Conservation (phyloP, 352 stramenopile species). For the Phytophthora rubi region DNA sequence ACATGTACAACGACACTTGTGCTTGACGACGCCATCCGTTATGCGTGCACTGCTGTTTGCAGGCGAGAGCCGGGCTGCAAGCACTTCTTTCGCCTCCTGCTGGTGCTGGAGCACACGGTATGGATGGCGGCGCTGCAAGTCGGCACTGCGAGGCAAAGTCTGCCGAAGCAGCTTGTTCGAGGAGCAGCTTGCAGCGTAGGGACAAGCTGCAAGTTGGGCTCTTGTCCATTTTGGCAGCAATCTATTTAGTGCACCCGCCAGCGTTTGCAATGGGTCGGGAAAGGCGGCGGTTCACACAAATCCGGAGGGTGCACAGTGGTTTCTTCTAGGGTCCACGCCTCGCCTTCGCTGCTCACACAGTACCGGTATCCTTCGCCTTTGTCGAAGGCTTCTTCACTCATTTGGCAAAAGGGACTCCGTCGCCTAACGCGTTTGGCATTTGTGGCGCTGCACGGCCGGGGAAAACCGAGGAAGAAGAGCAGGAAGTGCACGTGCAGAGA, state of each 20-base stretch:
- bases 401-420: conserved; percentile 22
- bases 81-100: conserved; percentile 22
- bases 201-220: background rate
- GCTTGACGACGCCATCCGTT: background rate
- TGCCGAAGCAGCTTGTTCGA: conserved; percentile 11
- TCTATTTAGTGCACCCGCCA: background rate
- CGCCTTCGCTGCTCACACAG: background rate
- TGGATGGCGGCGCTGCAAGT: conserved; percentile 17
- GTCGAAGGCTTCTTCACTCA: conserved; percentile 18
- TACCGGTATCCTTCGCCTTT: background rate
- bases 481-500: conserved; percentile 43
- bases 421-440: conserved; percentile 6
- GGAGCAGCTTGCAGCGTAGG: background rate
- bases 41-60: background rate
- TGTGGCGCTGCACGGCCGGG: conserved; percentile 9
- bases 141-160: conserved; percentile 9
- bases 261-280: conserved; percentile 16
- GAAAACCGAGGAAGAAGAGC: conserved; percentile 40
- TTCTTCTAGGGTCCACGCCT: conserved; percentile 17
- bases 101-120: conserved; percentile 28
- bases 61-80: conserved; percentile 16
- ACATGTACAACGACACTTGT: background rate
- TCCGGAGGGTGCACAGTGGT: conserved; percentile 11
- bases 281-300: conserved; percentile 19
- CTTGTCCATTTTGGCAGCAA: conserved; percentile 1